These are phyloP conservation scores for Naganishia vishniacii DNA, from an alignment of 768 basidiomycete genomes.

Conservation along the genomic window DNA sequence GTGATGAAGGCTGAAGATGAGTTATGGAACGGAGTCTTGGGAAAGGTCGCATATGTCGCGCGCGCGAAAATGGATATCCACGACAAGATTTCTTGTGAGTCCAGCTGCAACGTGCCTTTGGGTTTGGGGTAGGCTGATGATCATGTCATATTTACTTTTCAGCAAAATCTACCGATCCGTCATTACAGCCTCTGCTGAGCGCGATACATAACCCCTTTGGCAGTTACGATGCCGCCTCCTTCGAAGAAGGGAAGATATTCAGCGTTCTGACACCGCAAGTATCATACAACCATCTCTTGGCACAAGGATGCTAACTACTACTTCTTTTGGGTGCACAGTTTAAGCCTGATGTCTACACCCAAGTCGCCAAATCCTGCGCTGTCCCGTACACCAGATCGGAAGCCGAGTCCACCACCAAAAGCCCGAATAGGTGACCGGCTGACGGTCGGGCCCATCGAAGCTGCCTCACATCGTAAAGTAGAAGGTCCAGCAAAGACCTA, in stretches of 20 bases:
- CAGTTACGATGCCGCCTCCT: conserved; percentile 72
- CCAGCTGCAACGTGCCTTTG: conserved; percentile 10
- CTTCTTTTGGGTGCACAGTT: not conserved
- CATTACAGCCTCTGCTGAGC: conserved; percentile 84
- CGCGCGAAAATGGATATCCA: conserved; percentile 89
- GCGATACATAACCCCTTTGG: conserved; percentile 89
- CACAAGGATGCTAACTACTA: not conserved
- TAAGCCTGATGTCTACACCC: conserved; percentile 15
- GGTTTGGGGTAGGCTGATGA: conserved; percentile 28
- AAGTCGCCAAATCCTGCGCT: conserved; percentile 22
- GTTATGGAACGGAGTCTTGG: conserved; percentile 84
- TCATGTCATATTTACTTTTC: conserved; percentile 51
- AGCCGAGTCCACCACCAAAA: conserved; percentile 26
- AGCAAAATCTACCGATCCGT: conserved; percentile 60
- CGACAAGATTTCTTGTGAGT: conserved; percentile 53
- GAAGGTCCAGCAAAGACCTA: too few relatives aligned
- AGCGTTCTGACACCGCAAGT: conserved; percentile 72
- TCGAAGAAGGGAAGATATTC: conserved; percentile 84
- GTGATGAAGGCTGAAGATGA: conserved; percentile 89
- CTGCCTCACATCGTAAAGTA: too few relatives aligned
- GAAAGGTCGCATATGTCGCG: conserved; percentile 78
- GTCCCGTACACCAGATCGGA: conserved; percentile 30
- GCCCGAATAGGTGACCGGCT: not conserved
- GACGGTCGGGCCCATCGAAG: too few relatives aligned
- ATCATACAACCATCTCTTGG: not conserved